phyloP scores from a whole-genome alignment of 306 rosid species.

The Fragaria nilgerrensis region DNA sequence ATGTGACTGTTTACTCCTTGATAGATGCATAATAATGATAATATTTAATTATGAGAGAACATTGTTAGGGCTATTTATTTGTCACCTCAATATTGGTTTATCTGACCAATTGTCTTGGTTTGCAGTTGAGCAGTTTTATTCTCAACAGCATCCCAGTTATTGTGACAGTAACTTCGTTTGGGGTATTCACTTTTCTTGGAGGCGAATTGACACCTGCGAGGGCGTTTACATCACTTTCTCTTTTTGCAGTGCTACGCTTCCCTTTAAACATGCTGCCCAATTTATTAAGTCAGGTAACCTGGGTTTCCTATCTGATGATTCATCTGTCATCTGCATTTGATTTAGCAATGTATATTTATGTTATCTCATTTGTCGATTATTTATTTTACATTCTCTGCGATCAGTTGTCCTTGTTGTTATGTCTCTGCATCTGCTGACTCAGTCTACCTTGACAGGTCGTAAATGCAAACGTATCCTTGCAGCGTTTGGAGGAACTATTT shows the following conservation, averaged over 20 bases:
- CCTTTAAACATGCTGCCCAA: slow-evolving; percentile 81
- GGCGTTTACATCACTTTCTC: slow-evolving; percentile 86
- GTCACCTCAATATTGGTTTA: neutral
- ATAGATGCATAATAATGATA: neutral
- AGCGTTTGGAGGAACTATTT: slow-evolving; percentile 78
- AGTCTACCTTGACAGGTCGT: slow-evolving; percentile 54
- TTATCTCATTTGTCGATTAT: neutral
- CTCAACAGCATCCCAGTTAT: slow-evolving; percentile 81
- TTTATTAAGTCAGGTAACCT: slow-evolving; percentile 72
- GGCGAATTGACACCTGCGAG: slow-evolving; percentile 85
- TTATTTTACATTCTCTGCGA: neutral
- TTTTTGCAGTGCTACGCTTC: slow-evolving; percentile 65
- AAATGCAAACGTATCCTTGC: slow-evolving; percentile 77
- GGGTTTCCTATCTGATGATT: slow-evolving; percentile 13
- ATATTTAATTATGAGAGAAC: neutral
- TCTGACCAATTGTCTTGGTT: slow-evolving; percentile 26
- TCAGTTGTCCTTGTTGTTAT: neutral
- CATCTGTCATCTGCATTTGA: neutral
- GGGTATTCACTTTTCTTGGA: slow-evolving; percentile 77
- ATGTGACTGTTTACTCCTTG: neutral
- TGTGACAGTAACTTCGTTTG: slow-evolving; percentile 73
- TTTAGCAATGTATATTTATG: neutral
- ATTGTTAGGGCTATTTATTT: neutral
- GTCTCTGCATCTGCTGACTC: slow-evolving; percentile 3
- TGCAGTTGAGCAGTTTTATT: slow-evolving; percentile 70